A percentile compares a stretch with the other conserved stretches of the same genome.
These are phyloP conservation scores for Diaporthe sp. DNA, from an alignment of 2,329 filamentous ascomycete species.

Conservation along the genomic window DNA sequence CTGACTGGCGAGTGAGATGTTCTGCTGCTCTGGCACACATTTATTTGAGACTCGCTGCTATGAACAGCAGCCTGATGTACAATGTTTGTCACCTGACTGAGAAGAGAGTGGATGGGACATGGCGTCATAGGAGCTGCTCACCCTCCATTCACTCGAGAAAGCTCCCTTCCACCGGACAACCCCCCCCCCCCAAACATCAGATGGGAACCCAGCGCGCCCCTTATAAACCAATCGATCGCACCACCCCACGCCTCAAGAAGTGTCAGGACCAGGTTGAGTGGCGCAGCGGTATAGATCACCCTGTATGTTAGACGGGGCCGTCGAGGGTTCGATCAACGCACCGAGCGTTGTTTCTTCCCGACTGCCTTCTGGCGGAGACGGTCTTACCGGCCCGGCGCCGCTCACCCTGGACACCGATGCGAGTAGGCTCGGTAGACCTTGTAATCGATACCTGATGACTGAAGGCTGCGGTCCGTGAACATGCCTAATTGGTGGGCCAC, in stretches of 20 bases:
- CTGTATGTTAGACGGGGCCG: constrained; percentile 4
- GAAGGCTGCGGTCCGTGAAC: neutral
- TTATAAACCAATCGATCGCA: neutral
- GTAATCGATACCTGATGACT: neutral
- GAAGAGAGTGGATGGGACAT: too few species aligned
- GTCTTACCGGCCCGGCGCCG: neutral
- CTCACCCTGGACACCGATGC: neutral
- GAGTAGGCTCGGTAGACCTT: neutral
- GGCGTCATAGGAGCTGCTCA: too few species aligned
- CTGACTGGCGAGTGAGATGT: too few species aligned
- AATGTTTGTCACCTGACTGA: too few species aligned
- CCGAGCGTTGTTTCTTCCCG: neutral
- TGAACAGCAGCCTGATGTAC: too few species aligned
- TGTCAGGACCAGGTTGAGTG: neutral
- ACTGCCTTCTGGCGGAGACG: constrained; percentile 6
- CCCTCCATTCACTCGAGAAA: too few species aligned
- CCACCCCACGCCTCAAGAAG: neutral
- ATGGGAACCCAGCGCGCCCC: neutral
- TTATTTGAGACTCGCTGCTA: too few species aligned
- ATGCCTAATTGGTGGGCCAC: neutral
- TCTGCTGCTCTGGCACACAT: too few species aligned
- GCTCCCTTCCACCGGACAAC: accelerated
- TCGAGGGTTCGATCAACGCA: neutral
- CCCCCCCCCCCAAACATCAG: neutral
- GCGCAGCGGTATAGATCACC: neutral